Conservation (phyloP, 2,329 filamentous ascomycete genomes). For the Microcyclosporella mali region DNA sequence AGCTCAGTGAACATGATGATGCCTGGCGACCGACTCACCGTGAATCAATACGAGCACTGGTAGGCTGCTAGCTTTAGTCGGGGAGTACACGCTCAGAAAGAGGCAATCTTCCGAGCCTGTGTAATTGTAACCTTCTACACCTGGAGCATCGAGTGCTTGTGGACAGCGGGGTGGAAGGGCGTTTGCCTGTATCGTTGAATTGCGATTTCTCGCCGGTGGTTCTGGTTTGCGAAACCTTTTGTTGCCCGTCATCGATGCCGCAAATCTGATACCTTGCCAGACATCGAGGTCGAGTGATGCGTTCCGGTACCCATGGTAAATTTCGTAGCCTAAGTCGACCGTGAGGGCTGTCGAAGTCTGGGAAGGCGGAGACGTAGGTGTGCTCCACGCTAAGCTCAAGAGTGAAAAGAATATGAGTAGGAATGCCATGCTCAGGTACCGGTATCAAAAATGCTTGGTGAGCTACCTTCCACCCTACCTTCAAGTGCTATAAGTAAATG, state of each 20-base stretch:
- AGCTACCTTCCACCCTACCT: too few relatives aligned
- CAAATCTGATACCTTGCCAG: slow-evolving; percentile 21
- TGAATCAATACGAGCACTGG: slow-evolving; percentile 40
- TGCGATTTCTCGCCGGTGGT: slow-evolving; percentile 18
- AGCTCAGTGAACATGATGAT: background rate
- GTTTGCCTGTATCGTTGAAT: slow-evolving; percentile 13
- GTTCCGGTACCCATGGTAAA: slow-evolving; percentile 15
- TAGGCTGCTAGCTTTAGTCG: slow-evolving; percentile 29
- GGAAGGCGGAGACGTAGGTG: too few relatives aligned
- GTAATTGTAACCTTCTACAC: background rate
- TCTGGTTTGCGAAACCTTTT: slow-evolving; percentile 24
- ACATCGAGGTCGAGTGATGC: background rate
- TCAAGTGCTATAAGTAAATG: too few relatives aligned
- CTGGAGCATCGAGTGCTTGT: slow-evolving; percentile 9
- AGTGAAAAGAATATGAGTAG: too few relatives aligned
- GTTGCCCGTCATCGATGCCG: slow-evolving; percentile 18
- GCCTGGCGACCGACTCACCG: slow-evolving; percentile 6
- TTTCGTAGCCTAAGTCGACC: slow-evolving; percentile 23
- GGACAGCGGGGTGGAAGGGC: slow-evolving; percentile 16
- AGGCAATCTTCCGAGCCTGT: slow-evolving; percentile 31
- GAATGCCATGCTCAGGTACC: too few relatives aligned
- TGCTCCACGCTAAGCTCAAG: too few relatives aligned
- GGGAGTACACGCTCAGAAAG: slow-evolving; percentile 27
- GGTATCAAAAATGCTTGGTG: too few relatives aligned
- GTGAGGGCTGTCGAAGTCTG: background rate